A percentile compares a stretch with the other conserved stretches of the same genome.
phyloP scores from a whole-genome alignment of 306 rosid species.

The Arachis stenosperma region DNA sequence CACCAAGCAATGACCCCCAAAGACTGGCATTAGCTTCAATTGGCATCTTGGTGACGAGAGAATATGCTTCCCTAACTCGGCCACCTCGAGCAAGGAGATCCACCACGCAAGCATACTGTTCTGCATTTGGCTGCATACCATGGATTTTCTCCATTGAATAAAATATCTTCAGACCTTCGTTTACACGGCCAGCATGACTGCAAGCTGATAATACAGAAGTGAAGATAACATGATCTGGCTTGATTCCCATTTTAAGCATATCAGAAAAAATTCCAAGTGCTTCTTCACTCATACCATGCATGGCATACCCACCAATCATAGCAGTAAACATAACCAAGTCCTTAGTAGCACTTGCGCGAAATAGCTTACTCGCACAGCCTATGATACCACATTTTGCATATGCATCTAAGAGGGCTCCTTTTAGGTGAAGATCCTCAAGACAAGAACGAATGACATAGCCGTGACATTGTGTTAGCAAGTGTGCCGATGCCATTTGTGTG shows the following conservation, averaged over 20 bases:
- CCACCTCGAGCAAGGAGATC: conserved; percentile 89
- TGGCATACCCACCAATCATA: conserved; percentile 82
- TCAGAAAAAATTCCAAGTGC: conserved; percentile 63
- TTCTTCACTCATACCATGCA: conserved; percentile 84
- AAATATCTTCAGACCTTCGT: conserved; percentile 79
- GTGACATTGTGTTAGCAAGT: conserved; percentile 71
- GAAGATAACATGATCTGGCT: conserved; percentile 72
- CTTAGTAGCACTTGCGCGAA: conserved; percentile 55
- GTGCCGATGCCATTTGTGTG: conserved; percentile 71
- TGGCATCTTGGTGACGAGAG: conserved; percentile 71
- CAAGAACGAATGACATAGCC: conserved; percentile 71
- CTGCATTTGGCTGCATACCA: conserved; percentile 76
- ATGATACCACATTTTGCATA: conserved; percentile 83
- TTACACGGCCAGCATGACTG: conserved; percentile 80
- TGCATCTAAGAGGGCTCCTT: conserved; percentile 76
- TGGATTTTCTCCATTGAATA: conserved; percentile 63
- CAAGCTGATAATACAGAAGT: conserved; percentile 82
- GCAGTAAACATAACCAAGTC: conserved; percentile 90
- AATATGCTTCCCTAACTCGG: conserved; percentile 62
- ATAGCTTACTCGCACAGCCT: conserved; percentile 59
- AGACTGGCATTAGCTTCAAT: conserved; percentile 70
- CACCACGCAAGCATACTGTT: conserved; percentile 83
- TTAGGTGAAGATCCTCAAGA: conserved; percentile 61
- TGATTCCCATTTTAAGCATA: conserved; percentile 68
- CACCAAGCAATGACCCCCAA: conserved; percentile 85